phyloP scores from a whole-genome alignment of 805 yeast species.

The Yamadazyma nakazawae region DNA sequence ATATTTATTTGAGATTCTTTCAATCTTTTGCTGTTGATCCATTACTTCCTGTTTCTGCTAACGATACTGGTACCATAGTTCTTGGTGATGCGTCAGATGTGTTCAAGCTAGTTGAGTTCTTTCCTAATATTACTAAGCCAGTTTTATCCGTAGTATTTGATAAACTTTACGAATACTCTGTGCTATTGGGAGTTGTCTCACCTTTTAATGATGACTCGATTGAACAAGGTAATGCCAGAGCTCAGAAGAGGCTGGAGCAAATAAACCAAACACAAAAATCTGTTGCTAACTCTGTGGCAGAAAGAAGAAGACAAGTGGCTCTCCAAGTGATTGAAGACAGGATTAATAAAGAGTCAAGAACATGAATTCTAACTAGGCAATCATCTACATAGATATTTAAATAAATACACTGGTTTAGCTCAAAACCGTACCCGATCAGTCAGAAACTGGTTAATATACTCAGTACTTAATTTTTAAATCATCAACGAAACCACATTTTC shows the following conservation, averaged over 20 bases:
- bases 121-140: constrained; percentile 63
- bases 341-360: constrained; percentile 9
- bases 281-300: constrained; percentile 53
- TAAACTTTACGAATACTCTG: constrained; percentile 31
- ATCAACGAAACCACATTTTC: neutral
- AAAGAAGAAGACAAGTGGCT: constrained; percentile 75
- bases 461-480: neutral
- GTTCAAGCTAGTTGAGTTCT: constrained; percentile 77
- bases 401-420: too few relatives aligned
- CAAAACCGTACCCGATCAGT: too few relatives aligned
- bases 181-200: constrained; percentile 46
- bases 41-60: constrained; percentile 45
- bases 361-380: neutral
- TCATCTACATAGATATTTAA: neutral
- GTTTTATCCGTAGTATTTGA: constrained; percentile 50
- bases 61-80: constrained; percentile 29
- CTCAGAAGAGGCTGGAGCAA: constrained; percentile 56
- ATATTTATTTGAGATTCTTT: constrained; percentile 76
- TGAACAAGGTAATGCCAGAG: constrained; percentile 71
- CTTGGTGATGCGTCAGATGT: constrained; percentile 90
- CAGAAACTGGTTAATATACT: neutral
- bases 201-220: constrained; percentile 68
- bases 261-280: constrained; percentile 38
- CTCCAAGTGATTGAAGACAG: constrained; percentile 71
- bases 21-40: constrained; percentile 58